These are phyloP conservation scores for Metarhizium humberi DNA, from an alignment of 2,329 filamentous ascomycete genomes.

Conservation along the genomic window DNA sequence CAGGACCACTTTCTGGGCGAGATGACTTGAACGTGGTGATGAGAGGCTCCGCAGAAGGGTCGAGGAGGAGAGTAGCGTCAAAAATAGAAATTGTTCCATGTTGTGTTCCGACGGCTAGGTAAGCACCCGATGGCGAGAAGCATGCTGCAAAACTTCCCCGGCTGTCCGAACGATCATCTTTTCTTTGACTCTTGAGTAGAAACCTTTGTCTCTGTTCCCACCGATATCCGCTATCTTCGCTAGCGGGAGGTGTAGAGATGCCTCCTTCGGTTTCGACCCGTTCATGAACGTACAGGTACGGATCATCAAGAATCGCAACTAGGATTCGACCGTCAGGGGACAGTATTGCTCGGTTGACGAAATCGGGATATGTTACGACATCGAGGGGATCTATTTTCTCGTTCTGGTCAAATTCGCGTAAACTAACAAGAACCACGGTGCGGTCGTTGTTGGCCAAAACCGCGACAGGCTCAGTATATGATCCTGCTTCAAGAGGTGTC, in stretches of 20 bases:
- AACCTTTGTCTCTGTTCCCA: conserved; percentile 45
- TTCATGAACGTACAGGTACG: conserved; percentile 75
- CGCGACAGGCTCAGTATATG: conserved; percentile 49
- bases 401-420: conserved; percentile 47
- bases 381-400: conserved; percentile 50
- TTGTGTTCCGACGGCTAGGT: conserved; percentile 70
- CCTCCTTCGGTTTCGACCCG: conserved; percentile 31
- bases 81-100: conserved; percentile 73
- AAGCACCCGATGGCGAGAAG: conserved; percentile 62
- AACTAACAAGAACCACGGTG: conserved; percentile 73
- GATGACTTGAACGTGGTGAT: conserved; percentile 72
- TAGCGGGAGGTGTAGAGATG: conserved; percentile 10
- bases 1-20: conserved; percentile 57
- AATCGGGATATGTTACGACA: conserved; percentile 66
- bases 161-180: conserved; percentile 43
- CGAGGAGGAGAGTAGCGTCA: conserved; percentile 41
- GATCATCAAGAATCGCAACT: conserved; percentile 79
- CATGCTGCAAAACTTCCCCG: conserved; percentile 69
- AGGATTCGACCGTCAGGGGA: conserved; percentile 79
- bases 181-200: conserved; percentile 48
- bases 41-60: conserved; percentile 46
- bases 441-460: conserved; percentile 86
- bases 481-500: conserved; percentile 17
- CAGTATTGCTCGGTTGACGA: conserved; percentile 89
- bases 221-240: conserved; percentile 25